Base-by-base conservation (phyloP, 1,284 basidiomycete genomes). In the Irpex sp. region DNA sequence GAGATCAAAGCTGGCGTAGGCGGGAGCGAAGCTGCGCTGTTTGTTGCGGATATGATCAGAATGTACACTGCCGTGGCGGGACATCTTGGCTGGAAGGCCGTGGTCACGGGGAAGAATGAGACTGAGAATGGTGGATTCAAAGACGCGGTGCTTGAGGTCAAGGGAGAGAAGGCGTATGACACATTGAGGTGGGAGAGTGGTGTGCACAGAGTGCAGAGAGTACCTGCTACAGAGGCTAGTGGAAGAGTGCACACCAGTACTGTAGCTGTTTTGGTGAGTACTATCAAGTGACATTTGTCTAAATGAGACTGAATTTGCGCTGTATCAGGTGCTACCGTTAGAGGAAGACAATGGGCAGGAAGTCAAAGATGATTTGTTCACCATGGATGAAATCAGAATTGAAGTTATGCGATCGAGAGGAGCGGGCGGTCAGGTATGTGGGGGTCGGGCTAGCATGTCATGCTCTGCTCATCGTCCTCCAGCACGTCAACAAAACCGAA, bases 401-500 rank as follows among this genome's bases (percentile, higher is more conserved):
- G 97, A 98, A 71, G 94, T 97, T 53, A 98, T 98, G 96, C 87
- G 97, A 17, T 86, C 96, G 0, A 80, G 95, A 37, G 97, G 97
- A 55, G 97, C 97, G 2, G 97, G 97, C 57, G 97, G 97, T n/a
- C 95, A 95, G 82, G 92, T 92, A 65, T 59, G 78, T 68, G 6
- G 53, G 6, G 11, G 31, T 6, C 55, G n/a, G 11, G 46, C 9
- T 59, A 35, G 1, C 2, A 53, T 53, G 9, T 49, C 15, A 8
- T 26, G 11, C 21, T 13, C 11, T 13, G 17, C 43, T 51, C 49
- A 51, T 51, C 39, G 15, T 19, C 62, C 43, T 57, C 3, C 71
- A 97, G 90, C 97, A 99, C 77, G 97, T 99, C 70, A 99, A 99
- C 79, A 95, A 94, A 82, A 99, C 97, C 0, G 97, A 99, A 76